Conservation (phyloP, 108 stramenopile genomes). For the Cyclostephanos invisitatus region DNA sequence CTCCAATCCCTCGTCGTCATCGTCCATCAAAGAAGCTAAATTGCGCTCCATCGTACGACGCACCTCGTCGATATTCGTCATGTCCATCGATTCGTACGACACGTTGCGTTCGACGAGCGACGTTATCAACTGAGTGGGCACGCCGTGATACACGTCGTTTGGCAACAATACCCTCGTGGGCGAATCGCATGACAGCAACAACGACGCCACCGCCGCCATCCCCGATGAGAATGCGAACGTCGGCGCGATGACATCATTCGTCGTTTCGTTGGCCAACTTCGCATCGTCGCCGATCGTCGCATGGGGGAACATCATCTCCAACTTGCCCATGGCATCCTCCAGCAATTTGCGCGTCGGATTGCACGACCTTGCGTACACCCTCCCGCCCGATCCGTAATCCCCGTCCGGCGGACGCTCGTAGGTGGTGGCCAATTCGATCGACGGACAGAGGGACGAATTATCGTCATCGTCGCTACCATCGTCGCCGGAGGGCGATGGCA, state of each 20-base stretch:
- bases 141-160: constrained; percentile 83
- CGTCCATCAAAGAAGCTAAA: constrained; percentile 6
- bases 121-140: constrained; percentile 60
- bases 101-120: constrained; percentile 66
- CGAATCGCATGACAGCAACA: constrained; percentile 68
- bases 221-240: constrained; percentile 86
- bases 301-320: constrained; percentile 49
- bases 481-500: constrained; percentile 8
- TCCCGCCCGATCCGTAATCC: constrained; percentile 53
- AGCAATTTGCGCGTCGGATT: constrained; percentile 80
- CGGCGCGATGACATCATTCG: constrained; percentile 16
- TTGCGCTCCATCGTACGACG: constrained; percentile 24
- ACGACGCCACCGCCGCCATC: constrained; percentile 80
- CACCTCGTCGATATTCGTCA: constrained; percentile 46
- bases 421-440: constrained; percentile 75
- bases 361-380: constrained; percentile 68
- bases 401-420: constrained; percentile 77
- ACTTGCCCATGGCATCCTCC: constrained; percentile 55
- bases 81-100: constrained; percentile 48
- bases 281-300: neutral
- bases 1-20: neutral
- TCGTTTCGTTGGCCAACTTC: too few species aligned
- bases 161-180: constrained; percentile 71
- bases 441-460: constrained; percentile 79
- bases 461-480: neutral